Evolutionary conservation across 345 rosid genomes (phyloP).

Genomic region (Kernera saxatilis): DNA sequence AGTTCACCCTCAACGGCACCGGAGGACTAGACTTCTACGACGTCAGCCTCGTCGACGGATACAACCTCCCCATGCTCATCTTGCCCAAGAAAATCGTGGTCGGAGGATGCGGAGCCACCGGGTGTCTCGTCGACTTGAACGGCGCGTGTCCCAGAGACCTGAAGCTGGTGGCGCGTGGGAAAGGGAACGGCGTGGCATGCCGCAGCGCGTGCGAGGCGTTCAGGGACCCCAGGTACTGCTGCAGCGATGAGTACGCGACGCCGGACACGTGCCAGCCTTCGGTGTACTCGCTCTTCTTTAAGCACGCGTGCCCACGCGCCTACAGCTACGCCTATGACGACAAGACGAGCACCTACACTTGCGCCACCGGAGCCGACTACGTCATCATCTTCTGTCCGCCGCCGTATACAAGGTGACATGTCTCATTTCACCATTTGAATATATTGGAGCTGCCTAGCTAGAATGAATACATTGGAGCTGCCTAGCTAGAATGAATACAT

Average conservation of each 20-base stretch:
- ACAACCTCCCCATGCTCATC: slow-evolving; percentile 61
- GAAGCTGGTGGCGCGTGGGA: slow-evolving; percentile 38
- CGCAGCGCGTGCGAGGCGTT: slow-evolving; percentile 94
- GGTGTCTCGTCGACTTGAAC: slow-evolving; percentile 80
- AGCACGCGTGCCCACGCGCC: slow-evolving; percentile 83
- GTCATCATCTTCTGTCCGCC: slow-evolving; percentile 75
- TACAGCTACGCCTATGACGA: slow-evolving; percentile 94
- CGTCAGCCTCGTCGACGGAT: slow-evolving; percentile 71
- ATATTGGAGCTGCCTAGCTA: too few species aligned
- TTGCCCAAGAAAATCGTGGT: slow-evolving; percentile 36
- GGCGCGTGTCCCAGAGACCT: slow-evolving; percentile 67
- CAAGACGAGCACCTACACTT: slow-evolving; percentile 80
- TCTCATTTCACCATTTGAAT: too few species aligned
- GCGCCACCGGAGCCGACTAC: slow-evolving; percentile 61
- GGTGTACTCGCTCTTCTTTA: slow-evolving; percentile 57
- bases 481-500: too few species aligned
- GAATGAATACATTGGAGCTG: not conserved
- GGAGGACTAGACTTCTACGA: slow-evolving; percentile 75
- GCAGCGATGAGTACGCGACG: slow-evolving; percentile 64
- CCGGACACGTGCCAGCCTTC: slow-evolving; percentile 83
- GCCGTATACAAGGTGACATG: slow-evolving; percentile 65
- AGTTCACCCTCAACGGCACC: slow-evolving; percentile 82
- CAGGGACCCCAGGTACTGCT: slow-evolving; percentile 62
- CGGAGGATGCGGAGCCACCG: slow-evolving; percentile 78
- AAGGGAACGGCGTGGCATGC: slow-evolving; percentile 45